Conservation (phyloP, 2,329 filamentous ascomycete species). For the Pestalotiopsis sp. region DNA sequence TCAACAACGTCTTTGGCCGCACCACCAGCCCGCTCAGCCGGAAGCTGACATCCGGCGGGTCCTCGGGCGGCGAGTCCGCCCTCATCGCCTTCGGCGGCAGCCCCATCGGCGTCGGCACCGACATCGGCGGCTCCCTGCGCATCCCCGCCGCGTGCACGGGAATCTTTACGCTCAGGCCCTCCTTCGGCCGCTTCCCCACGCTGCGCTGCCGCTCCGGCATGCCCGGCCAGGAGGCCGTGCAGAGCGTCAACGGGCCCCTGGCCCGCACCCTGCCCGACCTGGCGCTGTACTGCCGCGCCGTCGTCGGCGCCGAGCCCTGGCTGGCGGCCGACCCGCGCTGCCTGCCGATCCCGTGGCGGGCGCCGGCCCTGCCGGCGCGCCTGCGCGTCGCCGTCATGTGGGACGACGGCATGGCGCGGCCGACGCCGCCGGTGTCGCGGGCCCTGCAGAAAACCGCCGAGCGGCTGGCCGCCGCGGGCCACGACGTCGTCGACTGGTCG, state of each 20-base stretch:
- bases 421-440: constrained; percentile 66
- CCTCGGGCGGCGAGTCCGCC: constrained; percentile 68
- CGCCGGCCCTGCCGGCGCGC: constrained; percentile 33
- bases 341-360: constrained; percentile 59
- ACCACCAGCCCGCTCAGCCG: constrained; percentile 65
- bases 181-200: constrained; percentile 62
- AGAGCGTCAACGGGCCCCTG: constrained; percentile 67
- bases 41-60: constrained; percentile 63
- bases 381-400: constrained; percentile 64
- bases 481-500: constrained; percentile 57
- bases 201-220: constrained; percentile 56
- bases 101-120: constrained; percentile 50
- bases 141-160: constrained; percentile 35
- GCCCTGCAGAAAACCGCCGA: constrained; percentile 51
- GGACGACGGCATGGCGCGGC: constrained; percentile 65
- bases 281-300: constrained; percentile 52
- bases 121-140: constrained; percentile 35
- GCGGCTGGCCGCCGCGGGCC: constrained; percentile 45
- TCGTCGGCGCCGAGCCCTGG: constrained; percentile 59
- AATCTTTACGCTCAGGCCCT: constrained; percentile 36
- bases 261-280: constrained; percentile 58
- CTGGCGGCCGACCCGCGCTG: constrained; percentile 54
- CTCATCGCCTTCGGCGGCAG: constrained; percentile 62
- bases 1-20: constrained; percentile 67
- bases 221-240: constrained; percentile 66